phyloP scores from a whole-genome alignment of 129 eudicot genomes.

The Helianthus tuberosus region DNA sequence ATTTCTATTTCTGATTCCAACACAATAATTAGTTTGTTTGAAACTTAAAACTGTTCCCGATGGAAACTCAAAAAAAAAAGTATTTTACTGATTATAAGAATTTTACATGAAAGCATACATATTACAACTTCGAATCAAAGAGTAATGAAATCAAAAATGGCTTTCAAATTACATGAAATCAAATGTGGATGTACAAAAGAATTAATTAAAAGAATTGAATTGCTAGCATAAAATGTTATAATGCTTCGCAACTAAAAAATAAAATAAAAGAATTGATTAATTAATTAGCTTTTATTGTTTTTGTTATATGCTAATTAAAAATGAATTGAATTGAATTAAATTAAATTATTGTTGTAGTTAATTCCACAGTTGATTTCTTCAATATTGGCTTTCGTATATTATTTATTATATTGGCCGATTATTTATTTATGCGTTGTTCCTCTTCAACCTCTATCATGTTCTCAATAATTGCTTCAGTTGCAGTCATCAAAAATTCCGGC shows the following conservation, averaged over 20 bases:
- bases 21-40: neutral
- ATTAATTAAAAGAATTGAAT: conserved; percentile 7
- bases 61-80: neutral
- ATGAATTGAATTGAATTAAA: neutral
- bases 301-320: neutral
- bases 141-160: neutral
- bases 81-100: neutral
- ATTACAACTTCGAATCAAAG: neutral
- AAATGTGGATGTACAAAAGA: conserved; percentile 5
- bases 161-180: neutral
- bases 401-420: neutral
- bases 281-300: neutral
- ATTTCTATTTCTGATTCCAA: neutral
- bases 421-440: conserved; percentile 14
- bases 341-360: neutral
- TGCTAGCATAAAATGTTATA: neutral
- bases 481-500: conserved; percentile 57
- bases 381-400: neutral
- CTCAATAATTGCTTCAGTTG: conserved; percentile 68
- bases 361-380: conserved; percentile 16
- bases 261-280: conserved; percentile 4
- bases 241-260: neutral
- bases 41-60: neutral
- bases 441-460: conserved; percentile 65
- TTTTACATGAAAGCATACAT: conserved; percentile 5